Evolutionary conservation across 2,329 filamentous ascomycete species (phyloP), one percentile per base, ranked within the genome.

Genomic region (Ophiocordyceps unilateralis): DNA sequence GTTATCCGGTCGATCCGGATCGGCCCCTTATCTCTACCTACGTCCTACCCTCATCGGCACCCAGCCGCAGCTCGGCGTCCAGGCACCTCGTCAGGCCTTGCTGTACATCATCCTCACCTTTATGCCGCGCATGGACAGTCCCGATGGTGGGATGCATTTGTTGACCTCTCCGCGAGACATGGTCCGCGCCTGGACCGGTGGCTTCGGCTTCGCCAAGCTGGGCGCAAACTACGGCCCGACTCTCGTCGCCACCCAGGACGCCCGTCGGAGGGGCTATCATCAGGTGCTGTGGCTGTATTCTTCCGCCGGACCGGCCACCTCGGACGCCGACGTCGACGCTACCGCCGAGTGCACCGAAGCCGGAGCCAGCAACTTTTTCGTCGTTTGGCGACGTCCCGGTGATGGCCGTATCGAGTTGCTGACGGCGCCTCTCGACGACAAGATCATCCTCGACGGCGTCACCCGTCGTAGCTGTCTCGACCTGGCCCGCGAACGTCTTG

Each of bases 271-370:
- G 36, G 88, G 89, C 0, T 95, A 78, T 62, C 76, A 89, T 56
- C 89, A 95, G 69, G 81, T 95, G 44, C 72, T 95, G n/a, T 95
- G 88, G 88, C 71, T 95, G 41, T 91, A 93, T 36, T 71, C 30
- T 3, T 9, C 41, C 30, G 4, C 32, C 20, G 21, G 15, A 10
- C 26, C 23, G 1, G 26, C 24, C 12, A 17, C 14, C 5, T 12
- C 26, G n/a, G 23, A 23, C 6, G 41, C 10, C n/a, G 41, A 24
- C n/a, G 15, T 4, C n/a, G 41, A 42, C 34, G 41, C 22, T 7
- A 7, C 89, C 51, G 75, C 74, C 42, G 75, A 76, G 56, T 87
- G 93, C 49, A 95, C 88, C 2, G 88, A 95, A 66, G 88, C 88
- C 2, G 88, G 88, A 5, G 88, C 86, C 12, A 84, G 78, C 55